phyloP scores from a whole-genome alignment of 2,329 filamentous ascomycete genomes.

The Ophiocordyceps robertsii region DNA sequence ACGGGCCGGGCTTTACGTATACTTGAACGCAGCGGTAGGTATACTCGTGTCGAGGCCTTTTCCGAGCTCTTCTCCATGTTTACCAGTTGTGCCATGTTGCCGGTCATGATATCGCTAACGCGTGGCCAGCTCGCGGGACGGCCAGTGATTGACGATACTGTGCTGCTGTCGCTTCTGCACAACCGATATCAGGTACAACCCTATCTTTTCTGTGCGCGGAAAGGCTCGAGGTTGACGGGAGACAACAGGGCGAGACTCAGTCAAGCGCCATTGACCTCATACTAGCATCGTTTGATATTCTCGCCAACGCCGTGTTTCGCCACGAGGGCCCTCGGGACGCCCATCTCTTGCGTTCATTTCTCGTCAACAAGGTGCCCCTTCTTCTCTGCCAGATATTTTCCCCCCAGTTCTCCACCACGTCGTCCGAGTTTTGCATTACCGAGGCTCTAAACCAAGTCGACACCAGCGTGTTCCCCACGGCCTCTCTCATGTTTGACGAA shows the following conservation, averaged over 20 bases:
- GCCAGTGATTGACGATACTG: slow-evolving; percentile 69
- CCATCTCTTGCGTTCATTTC: slow-evolving; percentile 70
- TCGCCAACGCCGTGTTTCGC: slow-evolving; percentile 73
- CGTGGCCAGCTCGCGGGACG: slow-evolving; percentile 56
- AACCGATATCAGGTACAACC: slow-evolving; percentile 63
- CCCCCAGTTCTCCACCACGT: slow-evolving; percentile 65
- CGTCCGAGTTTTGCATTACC: slow-evolving; percentile 54
- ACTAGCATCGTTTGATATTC: slow-evolving; percentile 74
- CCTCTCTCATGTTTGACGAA: slow-evolving; percentile 46
- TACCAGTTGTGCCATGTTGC: too few relatives aligned
- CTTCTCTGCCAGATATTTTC: slow-evolving; percentile 37
- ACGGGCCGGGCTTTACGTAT: slow-evolving; percentile 72
- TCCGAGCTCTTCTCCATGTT: not conserved
- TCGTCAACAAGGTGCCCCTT: slow-evolving; percentile 55
- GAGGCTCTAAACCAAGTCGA: slow-evolving; percentile 70
- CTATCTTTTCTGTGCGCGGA: not conserved
- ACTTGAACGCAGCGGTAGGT: slow-evolving; percentile 66
- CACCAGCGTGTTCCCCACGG: slow-evolving; percentile 57
- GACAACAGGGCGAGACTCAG: slow-evolving; percentile 56
- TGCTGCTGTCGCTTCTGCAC: slow-evolving; percentile 67
- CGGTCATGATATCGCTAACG: not conserved
- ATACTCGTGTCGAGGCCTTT: not conserved
- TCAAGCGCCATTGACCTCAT: slow-evolving; percentile 70
- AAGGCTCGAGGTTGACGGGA: not conserved
- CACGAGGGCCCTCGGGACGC: slow-evolving; percentile 44